Percentiles rank a stretch among this genome's conserved stretches.
Evolutionary conservation across 2,329 filamentous ascomycete species (phyloP).

Genomic region (Paramyrothecium roridum): DNA sequence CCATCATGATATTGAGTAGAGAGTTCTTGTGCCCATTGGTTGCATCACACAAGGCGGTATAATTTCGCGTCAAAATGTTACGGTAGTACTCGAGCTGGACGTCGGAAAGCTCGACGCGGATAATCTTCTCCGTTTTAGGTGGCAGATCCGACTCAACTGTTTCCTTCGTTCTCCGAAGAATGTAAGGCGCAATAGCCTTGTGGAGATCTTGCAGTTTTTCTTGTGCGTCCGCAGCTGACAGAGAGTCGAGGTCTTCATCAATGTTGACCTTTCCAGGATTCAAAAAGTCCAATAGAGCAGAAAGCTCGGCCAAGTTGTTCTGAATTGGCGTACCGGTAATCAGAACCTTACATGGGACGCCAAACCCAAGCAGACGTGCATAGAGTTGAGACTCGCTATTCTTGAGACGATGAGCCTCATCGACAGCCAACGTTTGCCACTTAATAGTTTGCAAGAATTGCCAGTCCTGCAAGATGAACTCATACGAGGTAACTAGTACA

Average conservation of each 20-base stretch:
- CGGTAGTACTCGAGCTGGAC: constrained; percentile 98
- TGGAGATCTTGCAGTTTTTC: constrained; percentile 85
- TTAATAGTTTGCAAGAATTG: constrained; percentile 85
- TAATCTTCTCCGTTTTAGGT: constrained; percentile 97
- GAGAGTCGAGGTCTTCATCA: constrained; percentile 81
- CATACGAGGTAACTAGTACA: constrained; percentile 95
- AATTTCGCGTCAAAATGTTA: constrained; percentile 96
- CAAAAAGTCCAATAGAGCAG: constrained; percentile 90
- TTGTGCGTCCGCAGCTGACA: constrained; percentile 77
- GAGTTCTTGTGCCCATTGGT: constrained; percentile 91
- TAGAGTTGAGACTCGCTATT: constrained; percentile 96
- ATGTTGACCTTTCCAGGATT: constrained; percentile 93
- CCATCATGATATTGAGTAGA: constrained; percentile 98
- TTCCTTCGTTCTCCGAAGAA: constrained; percentile 92
- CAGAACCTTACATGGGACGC: constrained; percentile 80
- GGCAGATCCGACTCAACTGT: constrained; percentile 96
- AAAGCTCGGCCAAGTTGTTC: constrained; percentile 90
- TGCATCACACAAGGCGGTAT: constrained; percentile 88
- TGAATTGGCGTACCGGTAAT: constrained; percentile 98
- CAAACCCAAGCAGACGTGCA: constrained; percentile 78
- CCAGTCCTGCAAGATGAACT: constrained; percentile 87
- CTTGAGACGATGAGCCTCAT: constrained; percentile 95
- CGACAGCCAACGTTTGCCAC: constrained; percentile 95
- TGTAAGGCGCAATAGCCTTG: constrained; percentile 84
- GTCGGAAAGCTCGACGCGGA: constrained; percentile 94